Evolutionary conservation across 176 grass and related monocot genomes (phyloP).

Genomic region (Triticum urartu): DNA sequence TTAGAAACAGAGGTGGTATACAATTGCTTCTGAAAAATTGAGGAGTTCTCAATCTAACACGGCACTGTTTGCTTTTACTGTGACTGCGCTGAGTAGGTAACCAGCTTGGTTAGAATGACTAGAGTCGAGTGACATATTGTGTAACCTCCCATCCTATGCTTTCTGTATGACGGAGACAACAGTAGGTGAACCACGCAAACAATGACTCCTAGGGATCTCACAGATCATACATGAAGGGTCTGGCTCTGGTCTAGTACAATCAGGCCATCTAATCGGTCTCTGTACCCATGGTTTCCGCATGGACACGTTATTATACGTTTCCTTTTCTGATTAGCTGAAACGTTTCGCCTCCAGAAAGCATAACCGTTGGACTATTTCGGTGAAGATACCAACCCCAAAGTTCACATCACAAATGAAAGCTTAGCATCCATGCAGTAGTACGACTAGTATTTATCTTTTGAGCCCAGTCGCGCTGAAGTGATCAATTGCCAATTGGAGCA

Average conservation of each 20-base stretch:
- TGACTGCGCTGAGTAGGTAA: background rate
- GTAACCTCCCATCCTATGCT: background rate
- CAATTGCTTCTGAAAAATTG: background rate
- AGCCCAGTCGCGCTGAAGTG: background rate
- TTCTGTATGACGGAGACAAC: slow-evolving; percentile 12
- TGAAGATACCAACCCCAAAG: background rate
- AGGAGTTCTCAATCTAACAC: background rate
- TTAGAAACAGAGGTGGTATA: background rate
- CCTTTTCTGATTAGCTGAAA: background rate
- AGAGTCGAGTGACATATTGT: background rate
- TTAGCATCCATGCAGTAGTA: too few species aligned
- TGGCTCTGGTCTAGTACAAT: background rate
- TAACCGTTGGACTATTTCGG: slow-evolving; percentile 10
- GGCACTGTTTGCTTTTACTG: slow-evolving; percentile 9
- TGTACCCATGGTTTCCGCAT: background rate
- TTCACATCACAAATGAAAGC: slow-evolving; percentile 10
- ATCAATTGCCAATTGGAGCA: slow-evolving; percentile 20
- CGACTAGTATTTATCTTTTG: background rate
- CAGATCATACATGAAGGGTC: slow-evolving; percentile 31
- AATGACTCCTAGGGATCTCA: background rate
- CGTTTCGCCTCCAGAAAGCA: slow-evolving; percentile 19
- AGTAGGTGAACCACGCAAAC: slow-evolving; percentile 6
- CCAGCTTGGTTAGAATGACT: background rate
- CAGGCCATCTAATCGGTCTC: background rate
- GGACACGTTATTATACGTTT: background rate